Base-by-base conservation (phyloP, 352 stramenopile species). In the Phytophthora lateralis region DNA sequence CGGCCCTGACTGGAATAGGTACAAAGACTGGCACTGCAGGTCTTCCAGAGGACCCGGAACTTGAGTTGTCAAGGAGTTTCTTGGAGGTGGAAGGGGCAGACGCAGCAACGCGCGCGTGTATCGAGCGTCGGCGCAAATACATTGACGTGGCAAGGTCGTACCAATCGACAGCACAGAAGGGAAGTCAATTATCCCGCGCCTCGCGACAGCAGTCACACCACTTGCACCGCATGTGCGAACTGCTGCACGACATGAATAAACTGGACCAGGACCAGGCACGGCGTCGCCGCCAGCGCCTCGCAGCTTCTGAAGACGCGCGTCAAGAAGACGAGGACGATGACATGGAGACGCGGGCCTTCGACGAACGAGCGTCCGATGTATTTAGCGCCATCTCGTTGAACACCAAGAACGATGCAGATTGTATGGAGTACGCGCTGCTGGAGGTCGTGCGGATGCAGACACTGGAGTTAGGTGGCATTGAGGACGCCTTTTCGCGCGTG, bases 371-470 rank as follows among this genome's bases (percentile, higher is more conserved):
- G 38, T 89, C 81, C 4, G 83, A 93, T 42, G 78, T 80, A 7
- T 89, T 93, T 56, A 91, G 79, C 42, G 65, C 83, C 20, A 71
- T 93, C n/a, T 90, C 83, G 34, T 50, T 90, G 2, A 70, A 75
- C 38, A 88, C 82, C 0, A 88, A 84, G 50, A 88, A 89, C 43
- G 76, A 90, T 34, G 83, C 83, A 8, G 81, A 93, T 55, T 90
- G 83, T 46, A 91, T 89, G 74, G 85, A 95, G 59, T 92, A 92
- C 46, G 85, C 85, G 12, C 55, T 93, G 32, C 59, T 91, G 17
- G 85, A 95, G 55, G 70, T 89, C 43, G 80, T 90, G 8, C 82
- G 85, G 48, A 95, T 92, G 85, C 83, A 93, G 64, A 90, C 78
- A 43, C 66, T 92, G 18, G 76, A 93, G 24, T 52, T 95, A 11